Evolutionary conservation across 805 yeast species (phyloP), one percentile per base, ranked within the genome.

Genomic region (Metschnikowia hibisci): DNA sequence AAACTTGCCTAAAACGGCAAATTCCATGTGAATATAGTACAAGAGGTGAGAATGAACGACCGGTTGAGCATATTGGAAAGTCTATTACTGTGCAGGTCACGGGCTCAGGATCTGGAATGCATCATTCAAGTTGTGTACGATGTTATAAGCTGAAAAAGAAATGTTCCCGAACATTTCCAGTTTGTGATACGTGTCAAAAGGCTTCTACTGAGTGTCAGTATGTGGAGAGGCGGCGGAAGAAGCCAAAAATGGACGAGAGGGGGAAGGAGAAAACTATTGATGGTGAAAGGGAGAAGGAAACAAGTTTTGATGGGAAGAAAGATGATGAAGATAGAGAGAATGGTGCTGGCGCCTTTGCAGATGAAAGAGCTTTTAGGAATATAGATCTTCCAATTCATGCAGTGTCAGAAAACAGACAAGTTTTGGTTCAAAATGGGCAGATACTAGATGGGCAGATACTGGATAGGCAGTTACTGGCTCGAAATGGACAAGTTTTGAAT

Each of bases 91-190:
- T 34, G 27, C 43, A 44, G 18, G 48, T 51, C 6, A 53, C 66
- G 15, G 70, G 63, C 46, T 4, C 22, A 11, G 6, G 6, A 2
- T 25, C 25, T 6, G 39, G 25, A 3, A 16, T 14, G 11, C 69
- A 65, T 45, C 60, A 65, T 11, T 60, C 57, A 47, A 69, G 66
- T 55, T 69, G 74, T 45, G 60, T 52, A 28, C 53, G 73, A 15
- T 69, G 74, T 53, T 68, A 70, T 45, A 55, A 68, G 30, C 57
- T 70, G 43, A 70, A 70, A 57, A 70, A 70, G 50, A 67, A 68
- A 51, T 70, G 74, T 47, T 58, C 62, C 35, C 56, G 73, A 39
- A 60, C 58, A 27, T 63, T 62, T 42, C 74, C 75, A 8, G 54
- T 50, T 41, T 70, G 76, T 41, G 51, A 56, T 32, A 61, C 66